These are phyloP conservation scores for Rhodotorula paludigena DNA, from an alignment of 768 basidiomycete genomes.

Conservation along the genomic window DNA sequence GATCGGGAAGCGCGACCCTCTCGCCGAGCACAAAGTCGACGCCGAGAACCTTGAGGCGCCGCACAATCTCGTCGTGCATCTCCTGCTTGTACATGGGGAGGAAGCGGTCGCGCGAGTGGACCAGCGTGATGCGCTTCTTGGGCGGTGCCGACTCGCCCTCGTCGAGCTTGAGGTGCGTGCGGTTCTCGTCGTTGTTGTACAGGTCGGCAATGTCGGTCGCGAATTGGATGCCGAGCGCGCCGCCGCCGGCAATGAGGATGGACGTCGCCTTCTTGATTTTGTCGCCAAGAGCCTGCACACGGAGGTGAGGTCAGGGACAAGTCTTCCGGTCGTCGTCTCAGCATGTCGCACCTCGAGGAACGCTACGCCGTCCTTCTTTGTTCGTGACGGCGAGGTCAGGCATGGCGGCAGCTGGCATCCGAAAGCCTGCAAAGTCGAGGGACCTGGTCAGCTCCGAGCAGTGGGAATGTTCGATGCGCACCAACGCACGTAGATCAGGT, in stretches of 20 bases:
- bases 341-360: constrained; percentile 31
- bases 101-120: constrained; percentile 42
- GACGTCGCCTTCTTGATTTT: constrained; percentile 27
- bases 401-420: constrained; percentile 41
- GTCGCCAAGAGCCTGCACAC: not conserved
- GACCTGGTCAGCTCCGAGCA: no score
- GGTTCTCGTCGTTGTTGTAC: constrained; percentile 34
- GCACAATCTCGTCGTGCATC: constrained; percentile 36
- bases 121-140: constrained; percentile 41
- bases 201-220: constrained; percentile 41
- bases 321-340: not conserved
- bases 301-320: not conserved
- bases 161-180: not conserved
- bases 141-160: constrained; percentile 4
- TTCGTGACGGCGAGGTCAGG: constrained; percentile 18
- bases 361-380: constrained; percentile 34
- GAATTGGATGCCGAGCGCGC: constrained; percentile 44
- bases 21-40: constrained; percentile 41
- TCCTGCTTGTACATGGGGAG: constrained; percentile 40
- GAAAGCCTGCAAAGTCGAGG: constrained; percentile 31
- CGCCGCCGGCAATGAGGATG: constrained; percentile 42
- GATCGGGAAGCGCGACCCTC: constrained; percentile 24
- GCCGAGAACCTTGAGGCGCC: constrained; percentile 40
- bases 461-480: not conserved
- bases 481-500: constrained; percentile 37